Evolutionary conservation across 345 rosid species (phyloP).

Genomic region (Lepidium aucheri): DNA sequence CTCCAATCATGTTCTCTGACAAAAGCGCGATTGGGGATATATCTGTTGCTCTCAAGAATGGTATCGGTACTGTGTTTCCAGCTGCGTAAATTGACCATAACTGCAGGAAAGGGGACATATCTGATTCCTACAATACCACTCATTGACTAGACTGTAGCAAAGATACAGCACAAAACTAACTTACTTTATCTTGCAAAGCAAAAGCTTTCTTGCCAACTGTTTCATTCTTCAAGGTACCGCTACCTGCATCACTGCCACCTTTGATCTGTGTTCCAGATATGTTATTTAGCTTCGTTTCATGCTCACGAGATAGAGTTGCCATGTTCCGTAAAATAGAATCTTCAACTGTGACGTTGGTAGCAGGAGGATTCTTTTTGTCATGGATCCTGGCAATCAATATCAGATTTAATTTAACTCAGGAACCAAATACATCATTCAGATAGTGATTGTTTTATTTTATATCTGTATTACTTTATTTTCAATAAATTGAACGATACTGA

Average conservation of each 20-base stretch:
- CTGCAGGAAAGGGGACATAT: slow-evolving; percentile 36
- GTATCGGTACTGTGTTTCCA: slow-evolving; percentile 96
- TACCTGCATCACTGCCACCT: slow-evolving; percentile 34
- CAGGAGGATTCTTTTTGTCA: slow-evolving; percentile 26
- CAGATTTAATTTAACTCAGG: neutral
- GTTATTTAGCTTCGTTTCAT: slow-evolving; percentile 32
- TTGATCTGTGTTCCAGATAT: slow-evolving; percentile 33
- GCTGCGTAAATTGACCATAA: slow-evolving; percentile 96
- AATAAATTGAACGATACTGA: neutral
- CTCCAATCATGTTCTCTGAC: slow-evolving; percentile 79
- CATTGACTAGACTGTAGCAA: neutral
- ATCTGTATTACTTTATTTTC: neutral
- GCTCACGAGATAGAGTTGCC: slow-evolving; percentile 28
- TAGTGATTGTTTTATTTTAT: neutral
- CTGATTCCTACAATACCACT: neutral
- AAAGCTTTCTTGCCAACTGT: slow-evolving; percentile 69
- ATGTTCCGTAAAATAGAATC: slow-evolving; percentile 26
- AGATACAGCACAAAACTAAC: neutral
- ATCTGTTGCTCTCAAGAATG: slow-evolving; percentile 94
- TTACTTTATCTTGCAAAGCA: slow-evolving; percentile 93
- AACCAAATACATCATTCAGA: neutral
- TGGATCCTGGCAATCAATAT: slow-evolving; percentile 37
- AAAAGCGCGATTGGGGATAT: slow-evolving; percentile 95
- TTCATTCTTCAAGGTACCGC: slow-evolving; percentile 54
- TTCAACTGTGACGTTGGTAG: slow-evolving; percentile 30